phyloP scores from a whole-genome alignment of 73 alveolate species.

The Paramecium sexaurelia region DNA sequence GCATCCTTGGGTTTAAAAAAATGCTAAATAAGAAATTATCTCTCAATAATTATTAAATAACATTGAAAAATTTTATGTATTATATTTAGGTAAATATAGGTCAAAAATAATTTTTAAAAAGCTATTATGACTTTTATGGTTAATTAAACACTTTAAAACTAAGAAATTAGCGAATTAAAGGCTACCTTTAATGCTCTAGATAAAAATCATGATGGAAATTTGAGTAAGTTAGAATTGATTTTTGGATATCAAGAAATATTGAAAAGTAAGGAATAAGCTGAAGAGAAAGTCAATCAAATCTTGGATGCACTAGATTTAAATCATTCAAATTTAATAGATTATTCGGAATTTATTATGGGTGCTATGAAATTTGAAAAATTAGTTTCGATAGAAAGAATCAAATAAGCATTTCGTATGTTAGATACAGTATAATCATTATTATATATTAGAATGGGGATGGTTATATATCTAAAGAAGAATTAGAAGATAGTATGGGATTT shows the following conservation, averaged over 20 bases:
- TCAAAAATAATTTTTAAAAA: constrained; percentile 18
- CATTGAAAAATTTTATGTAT: constrained; percentile 10
- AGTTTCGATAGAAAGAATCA: constrained; percentile 52
- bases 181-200: constrained; percentile 52
- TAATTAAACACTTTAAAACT: background rate
- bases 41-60: constrained; percentile 3
- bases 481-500: constrained; percentile 61
- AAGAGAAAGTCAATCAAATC: constrained; percentile 52
- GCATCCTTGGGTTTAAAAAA: constrained; percentile 9
- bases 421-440: constrained; percentile 40
- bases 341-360: constrained; percentile 69
- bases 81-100: background rate
- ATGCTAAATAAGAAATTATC: background rate
- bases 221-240: constrained; percentile 69
- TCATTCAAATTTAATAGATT: constrained; percentile 69
- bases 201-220: constrained; percentile 73
- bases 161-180: constrained; percentile 35
- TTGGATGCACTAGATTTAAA: constrained; percentile 67
- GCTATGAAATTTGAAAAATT: constrained; percentile 65
- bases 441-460: constrained; percentile 65
- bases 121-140: constrained; percentile 58
- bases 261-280: constrained; percentile 29
- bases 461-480: constrained; percentile 55
- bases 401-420: constrained; percentile 63
- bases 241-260: constrained; percentile 53